Conservation (phyloP, 2,329 filamentous ascomycete genomes). For the Colletotrichum sp. region DNA sequence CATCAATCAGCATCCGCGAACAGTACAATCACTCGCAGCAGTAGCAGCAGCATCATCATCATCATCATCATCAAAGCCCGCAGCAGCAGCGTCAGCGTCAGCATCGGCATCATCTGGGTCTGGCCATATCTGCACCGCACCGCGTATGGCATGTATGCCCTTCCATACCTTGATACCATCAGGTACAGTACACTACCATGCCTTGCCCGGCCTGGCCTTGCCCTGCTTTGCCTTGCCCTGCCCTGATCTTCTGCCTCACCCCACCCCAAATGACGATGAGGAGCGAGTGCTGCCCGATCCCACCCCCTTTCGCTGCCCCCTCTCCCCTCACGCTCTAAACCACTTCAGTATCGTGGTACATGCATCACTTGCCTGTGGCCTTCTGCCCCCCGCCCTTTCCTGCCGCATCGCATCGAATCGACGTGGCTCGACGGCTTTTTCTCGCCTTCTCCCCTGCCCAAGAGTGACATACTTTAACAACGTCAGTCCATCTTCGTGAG, state of each 20-base stretch:
- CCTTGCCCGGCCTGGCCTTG: neutral
- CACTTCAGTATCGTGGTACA: slow-evolving; percentile 10
- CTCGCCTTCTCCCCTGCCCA: neutral
- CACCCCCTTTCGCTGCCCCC: slow-evolving; percentile 4
- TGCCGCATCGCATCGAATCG: slow-evolving; percentile 21
- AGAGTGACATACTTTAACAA: slow-evolving; percentile 11
- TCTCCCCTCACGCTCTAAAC: slow-evolving; percentile 9
- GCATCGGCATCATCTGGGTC: neutral
- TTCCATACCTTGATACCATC: neutral
- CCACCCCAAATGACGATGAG: slow-evolving; percentile 10
- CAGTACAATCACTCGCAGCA: neutral
- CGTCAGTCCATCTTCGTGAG: slow-evolving; percentile 1
- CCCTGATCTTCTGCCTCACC: slow-evolving; percentile 7
- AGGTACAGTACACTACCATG: neutral
- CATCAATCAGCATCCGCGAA: neutral
- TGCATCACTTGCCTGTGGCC: slow-evolving; percentile 11
- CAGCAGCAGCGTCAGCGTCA: neutral
- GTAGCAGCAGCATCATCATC: neutral
- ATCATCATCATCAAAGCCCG: neutral
- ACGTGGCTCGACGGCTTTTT: slow-evolving; percentile 19
- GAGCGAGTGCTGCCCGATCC: slow-evolving; percentile 18
- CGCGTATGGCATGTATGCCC: neutral
- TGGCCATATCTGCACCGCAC: neutral
- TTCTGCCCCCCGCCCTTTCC: slow-evolving; percentile 10
- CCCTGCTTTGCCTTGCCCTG: slow-evolving; percentile 6